phyloP scores from a whole-genome alignment of 768 basidiomycete species.

The Mycena filopes region DNA sequence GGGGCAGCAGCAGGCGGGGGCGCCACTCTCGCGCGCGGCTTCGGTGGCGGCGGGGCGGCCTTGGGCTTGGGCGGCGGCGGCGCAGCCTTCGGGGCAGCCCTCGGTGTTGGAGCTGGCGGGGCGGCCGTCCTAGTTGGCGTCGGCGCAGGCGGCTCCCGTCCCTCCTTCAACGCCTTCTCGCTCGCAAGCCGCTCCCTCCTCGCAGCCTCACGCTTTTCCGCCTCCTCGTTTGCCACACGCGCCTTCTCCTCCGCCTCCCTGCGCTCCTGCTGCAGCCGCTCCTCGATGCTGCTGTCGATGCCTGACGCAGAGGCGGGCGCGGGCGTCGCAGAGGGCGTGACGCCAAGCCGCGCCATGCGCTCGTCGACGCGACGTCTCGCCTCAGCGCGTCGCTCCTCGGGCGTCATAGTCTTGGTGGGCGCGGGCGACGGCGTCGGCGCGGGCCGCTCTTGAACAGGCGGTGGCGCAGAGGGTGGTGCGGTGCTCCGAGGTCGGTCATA shows the following conservation, averaged over 20 bases:
- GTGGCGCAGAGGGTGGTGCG: constrained; percentile 61
- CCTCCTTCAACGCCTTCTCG: constrained; percentile 73
- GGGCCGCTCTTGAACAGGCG: constrained; percentile 50
- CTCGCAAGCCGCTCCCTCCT: constrained; percentile 79
- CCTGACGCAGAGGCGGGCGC: constrained; percentile 47
- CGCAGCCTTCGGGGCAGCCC: constrained; percentile 52
- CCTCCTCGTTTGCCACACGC: constrained; percentile 79
- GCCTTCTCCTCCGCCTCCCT: constrained; percentile 92
- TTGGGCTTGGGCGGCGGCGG: constrained; percentile 49
- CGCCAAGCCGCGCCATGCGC: constrained; percentile 86
- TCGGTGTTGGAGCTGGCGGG: constrained; percentile 50
- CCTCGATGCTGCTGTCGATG: constrained; percentile 85
- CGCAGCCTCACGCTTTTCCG: constrained; percentile 79
- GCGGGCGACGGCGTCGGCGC: constrained; percentile 63
- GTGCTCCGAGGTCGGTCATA: constrained; percentile 59
- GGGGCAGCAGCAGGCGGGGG: constrained; percentile 43
- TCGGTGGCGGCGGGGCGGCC: constrained; percentile 47
- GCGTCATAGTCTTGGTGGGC: constrained; percentile 80
- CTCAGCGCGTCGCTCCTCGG: constrained; percentile 84
- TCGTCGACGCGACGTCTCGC: constrained; percentile 86
- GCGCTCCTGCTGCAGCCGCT: constrained; percentile 86
- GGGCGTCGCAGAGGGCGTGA: constrained; percentile 47
- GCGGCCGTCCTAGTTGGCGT: constrained; percentile 52
- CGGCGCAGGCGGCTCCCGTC: constrained; percentile 43
- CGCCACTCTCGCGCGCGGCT: constrained; percentile 49